Conservation (phyloP, 108 stramenopile genomes). For the Cyclotella sp. region DNA sequence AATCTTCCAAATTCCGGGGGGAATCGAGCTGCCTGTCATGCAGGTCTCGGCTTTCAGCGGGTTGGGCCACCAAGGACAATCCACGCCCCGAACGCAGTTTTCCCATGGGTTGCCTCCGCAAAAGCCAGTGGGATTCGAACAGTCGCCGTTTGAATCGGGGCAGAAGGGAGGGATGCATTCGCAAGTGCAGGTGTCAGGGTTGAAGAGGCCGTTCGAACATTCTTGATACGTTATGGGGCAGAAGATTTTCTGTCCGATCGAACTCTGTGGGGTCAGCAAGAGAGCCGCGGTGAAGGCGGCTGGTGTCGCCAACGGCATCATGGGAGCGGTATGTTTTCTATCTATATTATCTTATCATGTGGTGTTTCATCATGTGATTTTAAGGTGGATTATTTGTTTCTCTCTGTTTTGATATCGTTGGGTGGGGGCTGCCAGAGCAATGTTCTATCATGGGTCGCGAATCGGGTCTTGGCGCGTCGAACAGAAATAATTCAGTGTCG, state of each 20-base stretch:
- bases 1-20: slow-evolving; percentile 34
- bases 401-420: too few relatives aligned
- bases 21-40: slow-evolving; percentile 36
- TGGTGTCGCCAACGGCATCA: too few relatives aligned
- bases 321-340: too few relatives aligned
- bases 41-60: slow-evolving; percentile 20
- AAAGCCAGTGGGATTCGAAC: slow-evolving; percentile 6
- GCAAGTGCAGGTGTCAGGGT: slow-evolving; percentile 28
- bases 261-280: too few relatives aligned
- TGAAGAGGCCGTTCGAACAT: slow-evolving; percentile 33
- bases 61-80: slow-evolving; percentile 51
- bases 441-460: too few relatives aligned
- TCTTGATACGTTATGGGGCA: neutral
- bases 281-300: too few relatives aligned
- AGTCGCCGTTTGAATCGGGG: slow-evolving; percentile 25
- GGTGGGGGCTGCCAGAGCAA: too few relatives aligned
- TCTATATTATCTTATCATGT: too few relatives aligned
- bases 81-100: slow-evolving; percentile 25
- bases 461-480: too few relatives aligned
- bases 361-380: too few relatives aligned
- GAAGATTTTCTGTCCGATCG: neutral
- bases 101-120: slow-evolving; percentile 43
- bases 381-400: too few relatives aligned
- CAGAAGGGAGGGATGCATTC: slow-evolving; percentile 45
- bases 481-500: too few relatives aligned